Conservation (phyloP, 768 basidiomycete genomes). For the Podaxis pistillaris region DNA sequence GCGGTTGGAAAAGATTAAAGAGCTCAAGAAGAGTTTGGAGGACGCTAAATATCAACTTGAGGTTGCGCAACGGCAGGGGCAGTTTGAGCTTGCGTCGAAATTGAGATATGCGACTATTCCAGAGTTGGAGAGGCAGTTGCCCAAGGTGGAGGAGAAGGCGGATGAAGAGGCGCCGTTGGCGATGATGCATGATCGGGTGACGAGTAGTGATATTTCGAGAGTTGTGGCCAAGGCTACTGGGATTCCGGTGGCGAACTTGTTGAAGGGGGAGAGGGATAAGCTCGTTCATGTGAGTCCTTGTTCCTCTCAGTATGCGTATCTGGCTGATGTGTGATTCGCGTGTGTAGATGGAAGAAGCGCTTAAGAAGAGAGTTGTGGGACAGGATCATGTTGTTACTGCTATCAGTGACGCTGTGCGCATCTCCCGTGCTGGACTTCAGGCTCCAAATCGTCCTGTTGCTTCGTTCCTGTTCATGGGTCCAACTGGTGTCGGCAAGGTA, state of each 20-base stretch:
- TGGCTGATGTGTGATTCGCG: not conserved
- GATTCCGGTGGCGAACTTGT: constrained; percentile 83
- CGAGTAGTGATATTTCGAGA: constrained; percentile 83
- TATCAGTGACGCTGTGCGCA: constrained; percentile 87
- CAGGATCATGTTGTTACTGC: constrained; percentile 87
- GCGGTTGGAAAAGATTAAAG: constrained; percentile 67
- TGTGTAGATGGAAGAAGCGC: constrained; percentile 79
- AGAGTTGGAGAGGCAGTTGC: constrained; percentile 71
- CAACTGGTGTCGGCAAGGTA: constrained; percentile 88
- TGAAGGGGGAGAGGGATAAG: constrained; percentile 89
- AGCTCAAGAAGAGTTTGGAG: constrained; percentile 72
- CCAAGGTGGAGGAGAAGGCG: constrained; percentile 46
- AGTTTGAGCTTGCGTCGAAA: constrained; percentile 80
- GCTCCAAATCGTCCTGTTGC: constrained; percentile 89
- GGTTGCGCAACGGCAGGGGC: constrained; percentile 85
- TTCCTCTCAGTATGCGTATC: not conserved
- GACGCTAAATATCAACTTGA: constrained; percentile 85
- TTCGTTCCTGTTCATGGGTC: constrained; percentile 88
- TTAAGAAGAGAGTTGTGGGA: constrained; percentile 77
- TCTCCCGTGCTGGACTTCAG: constrained; percentile 88
- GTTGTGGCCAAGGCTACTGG: constrained; percentile 89
- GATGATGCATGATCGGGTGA: constrained; percentile 85
- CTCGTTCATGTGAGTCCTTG: constrained; percentile 69
- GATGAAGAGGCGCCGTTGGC: constrained; percentile 50
- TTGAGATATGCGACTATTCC: constrained; percentile 85